These are phyloP conservation scores for Myxozyma mucilagina DNA, from an alignment of 805 yeast species.

Conservation along the genomic window DNA sequence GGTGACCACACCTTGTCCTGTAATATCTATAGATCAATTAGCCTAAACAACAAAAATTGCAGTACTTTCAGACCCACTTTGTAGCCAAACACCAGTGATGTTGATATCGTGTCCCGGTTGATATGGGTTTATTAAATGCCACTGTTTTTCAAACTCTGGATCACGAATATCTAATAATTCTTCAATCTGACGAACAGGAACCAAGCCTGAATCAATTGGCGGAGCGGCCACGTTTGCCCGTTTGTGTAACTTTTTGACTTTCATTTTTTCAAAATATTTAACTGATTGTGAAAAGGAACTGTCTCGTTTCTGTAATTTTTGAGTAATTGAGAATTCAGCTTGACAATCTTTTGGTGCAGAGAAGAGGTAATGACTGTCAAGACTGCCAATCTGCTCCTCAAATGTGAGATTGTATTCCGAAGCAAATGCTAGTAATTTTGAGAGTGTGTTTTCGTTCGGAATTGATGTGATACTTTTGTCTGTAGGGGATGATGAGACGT, in stretches of 20 bases:
- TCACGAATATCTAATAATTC: slow-evolving; percentile 68
- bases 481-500: neutral
- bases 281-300: neutral
- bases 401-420: slow-evolving; percentile 15
- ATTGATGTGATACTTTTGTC: neutral
- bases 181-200: slow-evolving; percentile 23
- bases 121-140: slow-evolving; percentile 83
- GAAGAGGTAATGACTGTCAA: slow-evolving; percentile 21
- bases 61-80: slow-evolving; percentile 40
- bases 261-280: slow-evolving; percentile 18
- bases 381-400: slow-evolving; percentile 25
- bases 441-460: neutral
- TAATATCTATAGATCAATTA: slow-evolving; percentile 46
- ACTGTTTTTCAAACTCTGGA: slow-evolving; percentile 80
- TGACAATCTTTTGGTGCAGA: slow-evolving; percentile 13
- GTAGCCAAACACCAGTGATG: slow-evolving; percentile 80
- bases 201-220: slow-evolving; percentile 56
- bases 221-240: slow-evolving; percentile 9
- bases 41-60: neutral
- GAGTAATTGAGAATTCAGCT: neutral
- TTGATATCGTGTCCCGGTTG: slow-evolving; percentile 84
- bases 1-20: slow-evolving; percentile 79
- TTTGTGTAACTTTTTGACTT: slow-evolving; percentile 17
- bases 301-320: neutral
- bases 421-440: slow-evolving; percentile 10